Evolutionary conservation across 495 filamentous ascomycete species (phyloP), one percentile per base, ranked within the genome.

Genomic region (Acidiella bohemica): DNA sequence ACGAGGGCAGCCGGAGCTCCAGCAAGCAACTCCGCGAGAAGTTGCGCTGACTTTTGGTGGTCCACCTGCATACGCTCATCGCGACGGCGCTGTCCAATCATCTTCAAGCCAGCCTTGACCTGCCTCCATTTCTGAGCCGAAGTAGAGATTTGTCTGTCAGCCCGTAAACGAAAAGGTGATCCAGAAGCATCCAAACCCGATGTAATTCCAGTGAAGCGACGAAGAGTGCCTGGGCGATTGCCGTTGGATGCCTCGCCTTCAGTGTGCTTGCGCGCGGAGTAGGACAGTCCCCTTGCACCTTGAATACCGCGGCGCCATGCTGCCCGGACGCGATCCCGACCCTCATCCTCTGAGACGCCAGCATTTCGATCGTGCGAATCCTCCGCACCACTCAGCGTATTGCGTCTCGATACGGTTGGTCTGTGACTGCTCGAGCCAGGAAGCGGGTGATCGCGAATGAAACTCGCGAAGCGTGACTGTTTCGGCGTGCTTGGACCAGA

Each of bases 21-120:
- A 5, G 90, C 93, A 16, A 85, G 77, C 17, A 97, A 67, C 57
- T 97, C 90, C 4, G 90, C 88, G 66, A 97, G 80, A 19, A 97
- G 67, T 55, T 97, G 90, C 14, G 90, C 87, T 17, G 86, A 94
- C 53, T 97, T 97, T 53, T 79, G 78, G 57, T 84, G 82, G 59
- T 97, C 90, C 36, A 93, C 76, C 12, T 46, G 44, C 34, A 79
- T 75, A 26, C 68, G 76, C 41, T 95, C 84, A 9, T 78, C 76
- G 56, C 78, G 90, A 51, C 77, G 82, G 20, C 70, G 61, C 53
- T 81, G 77, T 3, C 82, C 83, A 30, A 96, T 70, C 55, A 90
- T 67, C 52, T 80, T 84, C 31, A 97, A 57, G 0, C 84, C 81
- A 29, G 80, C 76, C 58, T 93, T 95, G 39, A 96, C 68, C 51